A percentile compares a stretch with the other conserved stretches of the same genome.
These are phyloP conservation scores for Cryomyces minteri DNA, from an alignment of 495 filamentous ascomycete species.

Conservation along the genomic window DNA sequence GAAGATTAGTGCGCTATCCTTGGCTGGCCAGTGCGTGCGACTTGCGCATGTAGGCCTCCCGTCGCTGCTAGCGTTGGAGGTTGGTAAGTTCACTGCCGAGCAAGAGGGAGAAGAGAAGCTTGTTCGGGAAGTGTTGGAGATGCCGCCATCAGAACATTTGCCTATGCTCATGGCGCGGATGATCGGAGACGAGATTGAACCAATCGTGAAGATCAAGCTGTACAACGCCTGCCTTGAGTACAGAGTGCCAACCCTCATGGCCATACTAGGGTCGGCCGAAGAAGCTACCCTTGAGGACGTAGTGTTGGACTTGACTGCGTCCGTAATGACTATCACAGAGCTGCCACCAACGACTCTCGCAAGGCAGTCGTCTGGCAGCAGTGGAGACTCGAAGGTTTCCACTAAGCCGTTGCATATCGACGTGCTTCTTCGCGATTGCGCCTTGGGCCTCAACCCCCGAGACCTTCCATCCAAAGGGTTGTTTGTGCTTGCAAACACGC, in stretches of 20 bases:
- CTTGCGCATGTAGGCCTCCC: constrained; percentile 74
- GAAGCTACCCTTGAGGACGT: constrained; percentile 54
- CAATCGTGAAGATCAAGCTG: constrained; percentile 70
- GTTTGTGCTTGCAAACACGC: constrained; percentile 60
- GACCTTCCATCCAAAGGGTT: constrained; percentile 53
- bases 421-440: constrained; percentile 55
- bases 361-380: constrained; percentile 13
- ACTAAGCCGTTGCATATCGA: constrained; percentile 46
- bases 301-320: constrained; percentile 56
- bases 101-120: constrained; percentile 40
- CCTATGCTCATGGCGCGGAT: constrained; percentile 64
- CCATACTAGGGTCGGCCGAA: constrained; percentile 49
- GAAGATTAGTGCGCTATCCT: too few species aligned
- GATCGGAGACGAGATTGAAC: constrained; percentile 86
- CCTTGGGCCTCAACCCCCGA: constrained; percentile 73
- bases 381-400: constrained; percentile 6
- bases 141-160: constrained; percentile 16
- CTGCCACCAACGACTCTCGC: constrained; percentile 9
- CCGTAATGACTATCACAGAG: constrained; percentile 59
- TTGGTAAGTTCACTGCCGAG: constrained; percentile 27
- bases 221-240: constrained; percentile 73
- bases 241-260: constrained; percentile 61
- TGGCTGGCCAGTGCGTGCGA: constrained; percentile 27
- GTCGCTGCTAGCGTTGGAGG: constrained; percentile 53
- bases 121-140: constrained; percentile 31